Conservation (phyloP, 371 early-diverging fungal species). For the Mucor piriformis region DNA sequence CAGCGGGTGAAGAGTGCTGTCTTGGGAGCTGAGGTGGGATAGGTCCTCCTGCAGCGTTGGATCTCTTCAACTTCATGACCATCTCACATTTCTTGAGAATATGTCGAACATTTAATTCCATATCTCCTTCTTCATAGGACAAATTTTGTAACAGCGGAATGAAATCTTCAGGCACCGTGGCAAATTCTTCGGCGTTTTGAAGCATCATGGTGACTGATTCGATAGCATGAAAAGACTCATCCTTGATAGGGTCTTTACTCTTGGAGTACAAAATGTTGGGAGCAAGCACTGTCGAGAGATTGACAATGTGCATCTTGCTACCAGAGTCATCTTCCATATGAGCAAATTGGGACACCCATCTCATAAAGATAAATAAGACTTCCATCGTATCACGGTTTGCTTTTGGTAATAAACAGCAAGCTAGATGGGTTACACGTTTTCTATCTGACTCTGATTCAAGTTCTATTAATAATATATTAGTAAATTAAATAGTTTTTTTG, state of each 20-base stretch:
- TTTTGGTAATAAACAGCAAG: slow-evolving; percentile 87
- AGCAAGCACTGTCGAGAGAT: slow-evolving; percentile 90
- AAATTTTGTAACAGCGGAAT: slow-evolving; percentile 61
- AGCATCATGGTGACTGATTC: slow-evolving; percentile 75
- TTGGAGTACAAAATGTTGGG: slow-evolving; percentile 92
- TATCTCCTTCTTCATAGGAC: slow-evolving; percentile 57
- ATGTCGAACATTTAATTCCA: slow-evolving; percentile 63
- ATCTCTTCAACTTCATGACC: slow-evolving; percentile 53
- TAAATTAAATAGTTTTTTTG: neutral
- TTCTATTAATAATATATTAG: slow-evolving; percentile 34
- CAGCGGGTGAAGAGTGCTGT: slow-evolving; percentile 45
- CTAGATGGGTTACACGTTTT: slow-evolving; percentile 74
- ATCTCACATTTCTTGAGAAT: slow-evolving; percentile 69
- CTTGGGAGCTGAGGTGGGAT: slow-evolving; percentile 32
- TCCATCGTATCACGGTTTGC: slow-evolving; percentile 91
- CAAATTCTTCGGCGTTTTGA: slow-evolving; percentile 75
- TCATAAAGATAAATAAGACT: slow-evolving; percentile 84
- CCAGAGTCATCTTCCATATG: slow-evolving; percentile 43
- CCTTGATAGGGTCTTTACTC: slow-evolving; percentile 67
- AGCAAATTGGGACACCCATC: slow-evolving; percentile 79
- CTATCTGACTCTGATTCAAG: slow-evolving; percentile 58
- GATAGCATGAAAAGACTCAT: slow-evolving; percentile 74
- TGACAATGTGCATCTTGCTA: slow-evolving; percentile 88
- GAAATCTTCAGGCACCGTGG: slow-evolving; percentile 75
- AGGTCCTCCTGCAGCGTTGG: slow-evolving; percentile 27